Percentiles rank a stretch among this genome's conserved stretches.
Evolutionary conservation across 1,284 basidiomycete genomes (phyloP).

Genomic region (Cryptococcus floricola): DNA sequence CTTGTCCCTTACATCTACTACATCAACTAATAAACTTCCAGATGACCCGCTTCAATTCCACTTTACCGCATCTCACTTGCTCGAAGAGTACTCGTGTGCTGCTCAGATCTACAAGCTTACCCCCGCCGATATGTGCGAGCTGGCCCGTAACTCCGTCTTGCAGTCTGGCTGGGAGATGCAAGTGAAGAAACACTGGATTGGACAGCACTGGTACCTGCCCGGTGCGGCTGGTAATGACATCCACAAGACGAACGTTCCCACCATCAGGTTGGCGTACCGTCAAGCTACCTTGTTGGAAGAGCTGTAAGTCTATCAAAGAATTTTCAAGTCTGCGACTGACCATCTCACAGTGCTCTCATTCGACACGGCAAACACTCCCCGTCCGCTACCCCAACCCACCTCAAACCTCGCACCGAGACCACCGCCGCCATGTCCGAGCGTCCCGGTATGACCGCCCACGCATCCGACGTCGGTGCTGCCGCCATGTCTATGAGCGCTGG

Average conservation of each 20-base stretch:
- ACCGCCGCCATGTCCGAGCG: constrained; percentile 2
- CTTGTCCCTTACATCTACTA: not conserved
- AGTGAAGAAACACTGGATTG: constrained; percentile 94
- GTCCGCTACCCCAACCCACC: constrained; percentile 34
- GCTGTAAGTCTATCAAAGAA: constrained; percentile 47
- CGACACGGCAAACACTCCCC: constrained; percentile 36
- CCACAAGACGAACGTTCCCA: constrained; percentile 95
- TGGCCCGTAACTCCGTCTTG: constrained; percentile 91
- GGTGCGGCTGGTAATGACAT: constrained; percentile 87
- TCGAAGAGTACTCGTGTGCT: constrained; percentile 98
- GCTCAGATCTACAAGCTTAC: constrained; percentile 94
- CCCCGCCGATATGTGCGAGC: constrained; percentile 65
- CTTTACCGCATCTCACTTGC: constrained; percentile 88
- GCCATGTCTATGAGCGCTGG: constrained; percentile 28
- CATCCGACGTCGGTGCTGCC: constrained; percentile 33
- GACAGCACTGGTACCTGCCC: constrained; percentile 81
- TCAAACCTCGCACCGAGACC: constrained; percentile 13
- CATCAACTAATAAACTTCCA: not conserved
- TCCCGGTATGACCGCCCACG: constrained; percentile 20
- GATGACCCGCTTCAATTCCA: constrained; percentile 69
- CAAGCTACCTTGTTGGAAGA: constrained; percentile 86
- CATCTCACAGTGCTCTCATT: constrained; percentile 28
- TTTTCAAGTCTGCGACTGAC: not conserved
- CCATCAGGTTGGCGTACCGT: constrained; percentile 82
- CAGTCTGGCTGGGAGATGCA: constrained; percentile 99